Percentiles rank a stretch among this genome's conserved stretches.
These are phyloP conservation scores for Tagetes patula DNA, from an alignment of 129 eudicot species.

Conservation along the genomic window DNA sequence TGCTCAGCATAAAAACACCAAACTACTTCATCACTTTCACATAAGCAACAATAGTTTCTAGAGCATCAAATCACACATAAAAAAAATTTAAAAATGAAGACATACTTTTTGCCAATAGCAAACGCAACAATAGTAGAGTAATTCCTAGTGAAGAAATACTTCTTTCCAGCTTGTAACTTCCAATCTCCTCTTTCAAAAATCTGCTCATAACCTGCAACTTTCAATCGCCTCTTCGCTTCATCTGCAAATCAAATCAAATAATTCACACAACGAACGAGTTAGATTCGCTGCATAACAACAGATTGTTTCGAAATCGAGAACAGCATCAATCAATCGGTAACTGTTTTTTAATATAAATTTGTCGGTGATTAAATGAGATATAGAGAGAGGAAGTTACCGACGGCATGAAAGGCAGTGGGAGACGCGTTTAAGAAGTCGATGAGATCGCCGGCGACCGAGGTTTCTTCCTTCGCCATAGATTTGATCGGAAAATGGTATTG, in stretches of 20 bases:
- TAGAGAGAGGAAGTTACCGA: conserved; percentile 44
- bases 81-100: background rate
- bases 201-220: conserved; percentile 73
- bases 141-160: conserved; percentile 92
- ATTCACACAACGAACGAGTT: background rate
- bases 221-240: conserved; percentile 80
- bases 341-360: background rate
- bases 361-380: background rate
- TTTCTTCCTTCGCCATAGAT: conserved; percentile 51
- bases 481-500: conserved; percentile 20
- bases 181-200: conserved; percentile 80
- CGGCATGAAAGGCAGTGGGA: conserved; percentile 97
- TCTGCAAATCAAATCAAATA: conserved; percentile 39
- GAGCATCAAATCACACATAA: background rate
- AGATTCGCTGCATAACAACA: background rate
- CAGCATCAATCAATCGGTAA: background rate
- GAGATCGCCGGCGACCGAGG: conserved; percentile 74
- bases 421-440: conserved; percentile 86
- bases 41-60: background rate
- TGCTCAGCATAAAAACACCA: background rate
- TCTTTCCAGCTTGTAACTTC: conserved; percentile 76
- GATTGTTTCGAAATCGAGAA: no score
- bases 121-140: conserved; percentile 91
- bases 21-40: background rate
- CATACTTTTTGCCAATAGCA: conserved; percentile 91